Evolutionary conservation across 2,329 filamentous ascomycete species (phyloP), one percentile per base, ranked within the genome.

Genomic region (Phaeosphaeriaceae sp.): DNA sequence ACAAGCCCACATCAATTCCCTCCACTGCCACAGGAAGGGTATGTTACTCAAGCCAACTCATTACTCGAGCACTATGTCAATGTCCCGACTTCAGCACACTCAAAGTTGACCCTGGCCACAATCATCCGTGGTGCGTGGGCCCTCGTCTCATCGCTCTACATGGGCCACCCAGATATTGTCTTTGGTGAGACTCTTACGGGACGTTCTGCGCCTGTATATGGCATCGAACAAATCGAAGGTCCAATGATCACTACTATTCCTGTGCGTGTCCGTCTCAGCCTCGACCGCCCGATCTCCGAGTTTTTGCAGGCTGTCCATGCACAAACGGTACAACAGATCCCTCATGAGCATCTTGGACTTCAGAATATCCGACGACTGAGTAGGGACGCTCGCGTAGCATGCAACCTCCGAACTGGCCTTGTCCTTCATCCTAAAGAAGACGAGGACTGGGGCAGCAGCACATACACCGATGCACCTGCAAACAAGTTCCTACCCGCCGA

Each of bases 321-420:
- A 23, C 77, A 81, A 46, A 82, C 80, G 0, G 76, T 84, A 0
- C 71, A 77, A 3, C 80, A 83, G 56, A 86, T 88, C 5, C 81
- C 84, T 0, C 81, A 87, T 62, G 83, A 89, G 66, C 85, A 90
- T 64, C 77, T 82, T 41, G 83, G 83, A 16, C 72, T 86, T 36
- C 83, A 86, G 58, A 75, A 84, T 54, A 86, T 87, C 50, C 81
- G 83, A 8, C 63, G 68, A 1, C 38, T 75, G 6, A 71, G 68
- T 38, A 62, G 54, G 16, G 65, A 73, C 18, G 71, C 70, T 4
- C 64, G 67, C 15, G 55, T 64, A 28, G 72, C 70, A 4, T 74
- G 72, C 28, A 67, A 71, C 36, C 48, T 73, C 2, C 63, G 64
- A 16, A 74, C 68, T 1, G 71, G 71, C 28, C 50, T 75, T 16